phyloP scores from a whole-genome alignment of 495 filamentous ascomycete genomes.

The Aspergillus baeticus region DNA sequence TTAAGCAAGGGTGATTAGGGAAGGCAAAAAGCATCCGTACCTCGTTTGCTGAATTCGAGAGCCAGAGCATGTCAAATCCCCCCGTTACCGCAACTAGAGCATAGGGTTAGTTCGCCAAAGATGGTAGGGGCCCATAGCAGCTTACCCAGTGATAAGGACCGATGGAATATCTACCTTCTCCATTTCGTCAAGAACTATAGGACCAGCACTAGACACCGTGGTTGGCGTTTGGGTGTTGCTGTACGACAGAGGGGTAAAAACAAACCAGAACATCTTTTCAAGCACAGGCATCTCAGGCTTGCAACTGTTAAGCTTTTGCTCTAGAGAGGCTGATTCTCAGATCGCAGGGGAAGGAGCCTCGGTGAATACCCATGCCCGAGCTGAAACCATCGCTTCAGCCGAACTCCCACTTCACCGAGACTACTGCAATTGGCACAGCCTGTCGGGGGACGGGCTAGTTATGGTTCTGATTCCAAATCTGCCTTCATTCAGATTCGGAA shows the following conservation, averaged over 20 bases:
- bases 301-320: neutral
- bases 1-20: too few relatives aligned
- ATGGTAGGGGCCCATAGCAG: neutral
- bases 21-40: too few relatives aligned
- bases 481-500: too few relatives aligned
- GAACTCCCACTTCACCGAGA: neutral
- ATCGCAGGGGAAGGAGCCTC: neutral
- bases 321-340: neutral
- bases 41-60: neutral
- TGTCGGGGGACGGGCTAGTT: neutral
- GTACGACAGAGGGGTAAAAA: neutral
- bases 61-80: neutral
- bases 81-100: neutral
- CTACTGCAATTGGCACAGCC: neutral
- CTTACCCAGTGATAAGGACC: neutral
- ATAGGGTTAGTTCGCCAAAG: neutral
- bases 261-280: neutral
- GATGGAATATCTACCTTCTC: neutral
- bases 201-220: neutral
- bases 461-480: too few relatives aligned
- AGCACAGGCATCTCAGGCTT: neutral
- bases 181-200: neutral
- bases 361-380: neutral
- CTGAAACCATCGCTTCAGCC: neutral
- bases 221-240: neutral